Evolutionary conservation across 805 yeast genomes (phyloP).

Genomic region (Candida peoriensis): DNA sequence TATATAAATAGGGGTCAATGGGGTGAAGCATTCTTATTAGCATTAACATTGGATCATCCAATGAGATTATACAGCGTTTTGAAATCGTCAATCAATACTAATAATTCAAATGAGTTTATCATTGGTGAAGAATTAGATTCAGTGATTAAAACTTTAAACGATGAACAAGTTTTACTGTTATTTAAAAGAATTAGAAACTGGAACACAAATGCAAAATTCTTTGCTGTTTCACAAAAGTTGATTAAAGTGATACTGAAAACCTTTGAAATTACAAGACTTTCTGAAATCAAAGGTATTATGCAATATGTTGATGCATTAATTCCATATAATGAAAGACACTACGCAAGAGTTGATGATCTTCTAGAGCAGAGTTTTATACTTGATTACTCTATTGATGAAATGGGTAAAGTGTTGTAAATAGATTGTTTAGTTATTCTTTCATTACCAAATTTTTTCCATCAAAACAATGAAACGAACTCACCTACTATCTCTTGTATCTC

Average conservation of each 20-base stretch:
- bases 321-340: slow-evolving; percentile 89
- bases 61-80: slow-evolving; percentile 80
- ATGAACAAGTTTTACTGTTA: slow-evolving; percentile 54
- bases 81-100: slow-evolving; percentile 47
- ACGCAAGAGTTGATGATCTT: slow-evolving; percentile 66
- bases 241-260: slow-evolving; percentile 58
- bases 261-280: slow-evolving; percentile 50
- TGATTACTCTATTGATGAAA: slow-evolving; percentile 79
- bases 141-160: slow-evolving; percentile 50
- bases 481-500: too few relatives aligned
- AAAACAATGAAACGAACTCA: too few relatives aligned
- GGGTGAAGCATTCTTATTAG: slow-evolving; percentile 83
- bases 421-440: too few relatives aligned
- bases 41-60: slow-evolving; percentile 85
- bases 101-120: slow-evolving; percentile 26
- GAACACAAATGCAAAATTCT: slow-evolving; percentile 85
- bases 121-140: slow-evolving; percentile 52
- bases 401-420: slow-evolving; percentile 41
- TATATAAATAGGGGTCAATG: slow-evolving; percentile 69
- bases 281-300: slow-evolving; percentile 64
- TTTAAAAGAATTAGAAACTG: slow-evolving; percentile 84
- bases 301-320: slow-evolving; percentile 66
- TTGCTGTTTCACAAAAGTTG: slow-evolving; percentile 74
- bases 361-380: slow-evolving; percentile 80
- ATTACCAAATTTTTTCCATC: too few relatives aligned